Evolutionary conservation across 768 basidiomycete genomes (phyloP).

Genomic region (Russula griseocarnosa): DNA sequence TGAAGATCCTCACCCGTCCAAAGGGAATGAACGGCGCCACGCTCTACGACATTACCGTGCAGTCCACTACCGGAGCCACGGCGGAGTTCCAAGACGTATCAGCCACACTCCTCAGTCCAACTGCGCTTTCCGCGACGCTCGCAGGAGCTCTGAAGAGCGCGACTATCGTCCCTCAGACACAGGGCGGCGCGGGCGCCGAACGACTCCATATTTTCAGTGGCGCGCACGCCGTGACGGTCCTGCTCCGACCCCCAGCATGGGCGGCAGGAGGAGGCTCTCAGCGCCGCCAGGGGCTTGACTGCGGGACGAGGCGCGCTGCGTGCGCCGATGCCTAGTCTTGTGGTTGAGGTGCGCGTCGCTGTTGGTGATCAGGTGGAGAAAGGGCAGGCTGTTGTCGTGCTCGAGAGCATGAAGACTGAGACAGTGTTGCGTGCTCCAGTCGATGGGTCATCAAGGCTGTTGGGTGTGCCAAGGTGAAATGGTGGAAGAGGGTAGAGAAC

Average conservation of each 20-base stretch:
- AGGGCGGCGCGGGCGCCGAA: conserved; percentile 53
- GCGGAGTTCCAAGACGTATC: conserved; percentile 41
- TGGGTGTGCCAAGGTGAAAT: conserved; percentile 78
- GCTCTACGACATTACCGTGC: conserved; percentile 48
- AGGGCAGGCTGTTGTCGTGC: conserved; percentile 74
- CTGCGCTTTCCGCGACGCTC: conserved; percentile 52
- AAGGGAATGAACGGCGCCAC: conserved; percentile 28
- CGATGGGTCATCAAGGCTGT: conserved; percentile 69
- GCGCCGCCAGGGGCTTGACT: conserved; percentile 49
- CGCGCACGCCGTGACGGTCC: conserved; percentile 60
- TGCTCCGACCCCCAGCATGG: conserved; percentile 70
- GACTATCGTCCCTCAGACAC: conserved; percentile 73
- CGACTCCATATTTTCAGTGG: conserved; percentile 70
- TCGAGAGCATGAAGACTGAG: conserved; percentile 99
- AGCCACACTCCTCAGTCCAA: conserved; percentile 53
- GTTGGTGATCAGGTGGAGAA: conserved; percentile 74
- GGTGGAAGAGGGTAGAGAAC: conserved; percentile 81
- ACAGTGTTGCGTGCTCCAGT: conserved; percentile 73
- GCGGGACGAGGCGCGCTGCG: conserved; percentile 61
- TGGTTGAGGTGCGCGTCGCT: conserved; percentile 81
- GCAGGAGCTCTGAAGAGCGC: conserved; percentile 47
- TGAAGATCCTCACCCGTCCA: conserved; percentile 47
- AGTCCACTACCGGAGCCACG: conserved; percentile 25
- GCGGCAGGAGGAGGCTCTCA: conserved; percentile 49
- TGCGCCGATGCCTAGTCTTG: conserved; percentile 91